Conservation (phyloP, 2,329 filamentous ascomycete species). For the Verticillium klebahnii region DNA sequence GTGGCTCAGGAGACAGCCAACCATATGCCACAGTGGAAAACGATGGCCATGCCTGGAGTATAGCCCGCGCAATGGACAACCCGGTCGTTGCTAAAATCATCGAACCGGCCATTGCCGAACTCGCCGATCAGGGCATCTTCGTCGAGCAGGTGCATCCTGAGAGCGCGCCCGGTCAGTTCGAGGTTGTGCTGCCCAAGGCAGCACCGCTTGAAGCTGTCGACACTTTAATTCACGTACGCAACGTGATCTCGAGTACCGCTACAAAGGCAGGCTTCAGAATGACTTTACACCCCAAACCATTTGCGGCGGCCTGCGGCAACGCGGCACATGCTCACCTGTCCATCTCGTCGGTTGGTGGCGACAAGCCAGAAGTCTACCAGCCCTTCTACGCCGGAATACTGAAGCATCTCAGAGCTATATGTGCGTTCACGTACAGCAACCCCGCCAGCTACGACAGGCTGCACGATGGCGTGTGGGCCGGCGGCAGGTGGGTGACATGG, state of each 20-base stretch:
- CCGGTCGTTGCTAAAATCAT: conserved; percentile 52
- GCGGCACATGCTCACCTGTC: conserved; percentile 69
- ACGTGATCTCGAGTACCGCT: conserved; percentile 63
- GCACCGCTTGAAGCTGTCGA: conserved; percentile 66
- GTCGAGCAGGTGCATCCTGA: conserved; percentile 74
- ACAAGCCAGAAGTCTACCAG: conserved; percentile 44
- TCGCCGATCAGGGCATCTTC: conserved; percentile 58
- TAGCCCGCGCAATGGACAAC: conserved; percentile 58
- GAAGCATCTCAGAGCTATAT: conserved; percentile 58
- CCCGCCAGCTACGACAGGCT: conserved; percentile 65
- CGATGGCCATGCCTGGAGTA: conserved; percentile 67
- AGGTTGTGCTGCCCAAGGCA: conserved; percentile 64
- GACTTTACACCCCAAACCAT: conserved; percentile 71
- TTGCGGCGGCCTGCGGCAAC: conserved; percentile 51
- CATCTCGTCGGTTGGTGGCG: conserved; percentile 42
- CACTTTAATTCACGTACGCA: conserved; percentile 63
- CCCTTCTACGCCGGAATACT: conserved; percentile 71
- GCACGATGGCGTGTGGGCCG: conserved; percentile 67
- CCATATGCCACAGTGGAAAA: conserved; percentile 43
- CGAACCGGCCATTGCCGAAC: conserved; percentile 57
- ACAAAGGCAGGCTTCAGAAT: conserved; percentile 58
- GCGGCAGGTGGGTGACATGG: conserved; percentile 76
- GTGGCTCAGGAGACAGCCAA: conserved; percentile 25
- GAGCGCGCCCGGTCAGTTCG: conserved; percentile 69
- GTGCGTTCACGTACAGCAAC: conserved; percentile 64